phyloP scores from a whole-genome alignment of 225 moss, liverwort and hornwort genomes.

The Takakia lepidozioides region DNA sequence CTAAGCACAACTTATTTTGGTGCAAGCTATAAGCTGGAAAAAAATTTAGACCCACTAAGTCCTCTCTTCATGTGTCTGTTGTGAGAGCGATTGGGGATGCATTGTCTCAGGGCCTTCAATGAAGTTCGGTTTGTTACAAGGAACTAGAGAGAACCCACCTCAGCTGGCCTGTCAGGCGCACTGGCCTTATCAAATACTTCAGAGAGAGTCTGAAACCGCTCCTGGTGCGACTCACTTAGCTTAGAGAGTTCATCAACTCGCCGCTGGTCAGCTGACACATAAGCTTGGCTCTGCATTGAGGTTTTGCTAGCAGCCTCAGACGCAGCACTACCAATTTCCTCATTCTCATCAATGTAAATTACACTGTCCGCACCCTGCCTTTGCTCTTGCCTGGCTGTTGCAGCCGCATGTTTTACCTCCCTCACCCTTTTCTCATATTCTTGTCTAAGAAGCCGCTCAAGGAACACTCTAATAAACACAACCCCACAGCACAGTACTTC shows the following conservation, averaged over 20 bases:
- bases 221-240: slow-evolving; percentile 38
- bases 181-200: slow-evolving; percentile 53
- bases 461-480: slow-evolving; percentile 14
- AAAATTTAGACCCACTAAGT: too few relatives aligned
- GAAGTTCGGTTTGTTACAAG: too few relatives aligned
- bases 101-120: too few relatives aligned
- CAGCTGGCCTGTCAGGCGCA: slow-evolving; percentile 44
- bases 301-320: slow-evolving; percentile 30
- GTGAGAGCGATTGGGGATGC: too few relatives aligned
- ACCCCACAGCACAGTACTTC: neutral
- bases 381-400: slow-evolving; percentile 10
- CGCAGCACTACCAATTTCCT: slow-evolving; percentile 19
- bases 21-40: too few relatives aligned
- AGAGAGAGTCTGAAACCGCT: slow-evolving; percentile 32
- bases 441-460: slow-evolving; percentile 24
- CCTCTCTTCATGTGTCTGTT: too few relatives aligned
- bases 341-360: slow-evolving; percentile 25
- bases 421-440: slow-evolving; percentile 30
- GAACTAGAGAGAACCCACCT: slow-evolving; percentile 20
- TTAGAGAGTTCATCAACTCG: slow-evolving; percentile 48
- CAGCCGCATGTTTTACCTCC: slow-evolving; percentile 23
- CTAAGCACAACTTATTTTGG: too few relatives aligned
- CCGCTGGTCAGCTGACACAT: slow-evolving; percentile 33
- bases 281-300: slow-evolving; percentile 25
- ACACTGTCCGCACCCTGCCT: slow-evolving; percentile 16